A percentile compares a stretch with the other conserved stretches of the same genome.
Conservation (phyloP, 2,329 filamentous ascomycete genomes). For the Neopestalotiopsis clavispora region DNA sequence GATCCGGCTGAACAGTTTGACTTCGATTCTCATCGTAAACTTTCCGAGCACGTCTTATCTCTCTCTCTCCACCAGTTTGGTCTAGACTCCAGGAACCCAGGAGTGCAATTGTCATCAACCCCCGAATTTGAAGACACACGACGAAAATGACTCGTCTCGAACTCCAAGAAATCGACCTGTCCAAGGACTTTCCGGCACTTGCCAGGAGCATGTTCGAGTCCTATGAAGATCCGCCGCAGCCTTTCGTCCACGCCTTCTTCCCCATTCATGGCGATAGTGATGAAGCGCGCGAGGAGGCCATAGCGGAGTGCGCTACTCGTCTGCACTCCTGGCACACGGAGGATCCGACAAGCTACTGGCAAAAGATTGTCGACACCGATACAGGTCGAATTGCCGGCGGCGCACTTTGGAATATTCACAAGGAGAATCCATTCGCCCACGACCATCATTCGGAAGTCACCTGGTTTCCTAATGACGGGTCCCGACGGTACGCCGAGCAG, state of each 20-base stretch:
- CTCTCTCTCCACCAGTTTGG: no score
- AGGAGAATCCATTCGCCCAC: slow-evolving; percentile 32
- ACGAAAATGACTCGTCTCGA: slow-evolving; percentile 11
- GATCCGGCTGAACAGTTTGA: no score
- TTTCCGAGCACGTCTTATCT: no score
- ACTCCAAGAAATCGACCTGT: slow-evolving; percentile 23
- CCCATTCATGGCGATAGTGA: slow-evolving; percentile 27
- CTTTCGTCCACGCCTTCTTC: slow-evolving; percentile 33
- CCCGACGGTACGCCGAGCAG: slow-evolving; percentile 28
- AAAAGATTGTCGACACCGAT: slow-evolving; percentile 35
- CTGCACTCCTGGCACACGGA: slow-evolving; percentile 30
- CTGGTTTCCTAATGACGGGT: slow-evolving; percentile 38
- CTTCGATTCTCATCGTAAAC: no score
- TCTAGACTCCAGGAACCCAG: no score
- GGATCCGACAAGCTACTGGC: slow-evolving; percentile 34
- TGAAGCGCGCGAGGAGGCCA: slow-evolving; percentile 27
- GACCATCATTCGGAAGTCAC: slow-evolving; percentile 24
- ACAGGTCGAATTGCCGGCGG: slow-evolving; percentile 33
- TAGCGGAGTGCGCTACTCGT: slow-evolving; percentile 26
- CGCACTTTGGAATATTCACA: slow-evolving; percentile 35
- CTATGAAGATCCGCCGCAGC: slow-evolving; percentile 31
- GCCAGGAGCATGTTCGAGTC: slow-evolving; percentile 30
- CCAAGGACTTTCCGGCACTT: slow-evolving; percentile 30
- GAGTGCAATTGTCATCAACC: no score
- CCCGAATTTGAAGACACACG: no score